A percentile compares a stretch with the other conserved stretches of the same genome.
Conservation (phyloP, 78 protist genomes). For the Diacronema lutheri region DNA sequence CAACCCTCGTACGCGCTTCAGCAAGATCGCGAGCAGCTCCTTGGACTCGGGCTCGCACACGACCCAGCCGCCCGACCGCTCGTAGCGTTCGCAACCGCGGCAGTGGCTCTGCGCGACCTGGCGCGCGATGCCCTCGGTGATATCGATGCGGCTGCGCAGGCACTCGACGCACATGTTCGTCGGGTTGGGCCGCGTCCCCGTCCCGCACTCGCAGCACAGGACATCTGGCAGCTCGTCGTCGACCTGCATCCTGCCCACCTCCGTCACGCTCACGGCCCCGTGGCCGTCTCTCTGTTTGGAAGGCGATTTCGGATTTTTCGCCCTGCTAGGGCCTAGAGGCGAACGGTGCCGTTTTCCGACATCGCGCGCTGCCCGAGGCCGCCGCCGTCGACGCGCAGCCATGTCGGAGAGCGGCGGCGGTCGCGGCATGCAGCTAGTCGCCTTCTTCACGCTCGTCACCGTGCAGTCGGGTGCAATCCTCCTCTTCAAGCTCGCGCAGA, state of each 20-base stretch:
- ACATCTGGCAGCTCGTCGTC: not conserved
- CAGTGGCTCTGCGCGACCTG: slow-evolving; percentile 73
- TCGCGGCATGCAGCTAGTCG: not conserved
- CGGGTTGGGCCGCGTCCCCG: slow-evolving; percentile 85
- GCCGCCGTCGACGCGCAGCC: too few species aligned
- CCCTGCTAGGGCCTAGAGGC: too few species aligned
- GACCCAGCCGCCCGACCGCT: not conserved
- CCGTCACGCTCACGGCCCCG: too few species aligned
- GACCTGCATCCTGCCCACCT: too few species aligned
- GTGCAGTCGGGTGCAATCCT: not conserved
- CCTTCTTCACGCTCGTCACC: not conserved
- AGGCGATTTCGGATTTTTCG: too few species aligned
- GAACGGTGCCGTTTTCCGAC: too few species aligned
- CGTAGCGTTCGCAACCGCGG: slow-evolving; percentile 86
- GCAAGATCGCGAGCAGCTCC: slow-evolving; percentile 88
- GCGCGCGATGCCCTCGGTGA: slow-evolving; percentile 95
- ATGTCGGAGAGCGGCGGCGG: too few species aligned
- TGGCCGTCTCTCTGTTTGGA: too few species aligned
- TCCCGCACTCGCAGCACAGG: slow-evolving; percentile 83
- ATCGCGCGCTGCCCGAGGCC: too few species aligned
- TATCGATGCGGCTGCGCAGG: slow-evolving; percentile 84
- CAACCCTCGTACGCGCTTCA: slow-evolving; percentile 83
- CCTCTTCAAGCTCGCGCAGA: not conserved
- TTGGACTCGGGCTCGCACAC: slow-evolving; percentile 74
- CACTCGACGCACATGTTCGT: slow-evolving; percentile 95